Evolutionary conservation across 2,329 filamentous ascomycete genomes (phyloP), one percentile per base, ranked within the genome.

Genomic region (Colletotrichum acutatum): DNA sequence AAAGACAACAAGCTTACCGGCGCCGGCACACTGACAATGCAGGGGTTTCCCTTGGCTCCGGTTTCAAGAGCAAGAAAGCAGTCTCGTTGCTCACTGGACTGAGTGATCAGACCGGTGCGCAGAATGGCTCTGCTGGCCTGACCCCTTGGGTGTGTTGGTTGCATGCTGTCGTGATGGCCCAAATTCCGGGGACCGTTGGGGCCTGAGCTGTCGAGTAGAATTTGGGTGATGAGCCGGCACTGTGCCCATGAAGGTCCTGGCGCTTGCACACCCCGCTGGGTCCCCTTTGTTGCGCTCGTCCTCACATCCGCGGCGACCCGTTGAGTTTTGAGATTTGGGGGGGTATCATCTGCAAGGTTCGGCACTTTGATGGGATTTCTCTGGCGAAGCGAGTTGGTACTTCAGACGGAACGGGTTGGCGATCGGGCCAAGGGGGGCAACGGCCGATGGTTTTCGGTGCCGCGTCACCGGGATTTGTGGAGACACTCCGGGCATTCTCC

Each of bases 321-420:
- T 72, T 70, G 56, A 53, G 56, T 49, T 65, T 70, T 8, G n/a
- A 46, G 60, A 22, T 34, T 65, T 49, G 53, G 49, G 24, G 34
- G 30, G 34, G 69, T 67, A 63, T 56, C 46, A 70, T 32, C 71
- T 72, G 71, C 71, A 72, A 71, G 66, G 66, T 65, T 72, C 71
- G 71, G 71, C 71, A 72, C 71, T 72, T 70, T 66, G 71, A 64
- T 64, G 42, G 65, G 56, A 70, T 32, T 53, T 34, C 56, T 61
- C 46, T 30, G 28, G 58, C 52, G 58, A 59, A 12, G 58, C 69
- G 49, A 30, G 56, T 62, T 7, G 37, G 6, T 57, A 34, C 42
- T 70, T 66, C 66, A 57, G 66, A 70, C 9, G 66, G 19, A 24
- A 28, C 12, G 22, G 49, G n/a, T 16, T 56, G 12, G 46, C 16